Evolutionary conservation across 305 asterid species (phyloP), one percentile per base, ranked within the genome.

Genomic region (Plantago rigida): DNA sequence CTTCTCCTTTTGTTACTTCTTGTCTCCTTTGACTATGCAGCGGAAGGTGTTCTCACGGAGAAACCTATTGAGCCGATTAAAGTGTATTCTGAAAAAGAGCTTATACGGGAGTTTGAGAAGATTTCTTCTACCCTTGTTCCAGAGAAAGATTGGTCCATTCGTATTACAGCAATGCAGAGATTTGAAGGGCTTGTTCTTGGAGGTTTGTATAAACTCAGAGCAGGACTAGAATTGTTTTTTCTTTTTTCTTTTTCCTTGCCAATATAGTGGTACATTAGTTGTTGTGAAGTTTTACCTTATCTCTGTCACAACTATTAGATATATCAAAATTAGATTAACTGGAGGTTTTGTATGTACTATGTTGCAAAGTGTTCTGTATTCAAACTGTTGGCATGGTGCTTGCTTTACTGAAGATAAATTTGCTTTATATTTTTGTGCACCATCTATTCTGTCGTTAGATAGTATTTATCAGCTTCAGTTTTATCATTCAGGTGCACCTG

Each of bases 141-240:
- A 49, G 99, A 93, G 22, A 93, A 93, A 74, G 99, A 93, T 77
- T 93, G 99, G 99, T 93, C 97, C 66, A 39, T 87, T 48, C 96
- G 99, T 51, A 89, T 89, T 69, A 80, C 94, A 68, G 96, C 97
- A 69, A 83, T 93, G 97, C 99, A 93, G 78, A 87, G 95, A 81
- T 73, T 89, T 56, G 99, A 93, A 71, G 94, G 82, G 60, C 96
- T 93, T 78, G 88, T 87, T 61, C 68, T 87, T 73, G 99, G 99
- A 85, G 99, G 99, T 93, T 34, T 72, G 82, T 62, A 72, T 39
- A 15, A 9, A 56, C 44, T 53, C 59, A 53, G 12, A 10, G 9
- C 59, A 53, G 11, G 14, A 53, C 58, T 53, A 3, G 17, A 53
- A 53, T n/a, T 28, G 14, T 17, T 28, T 36, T 36, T 36, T 4